A percentile compares a stretch with the other conserved stretches of the same genome.
These are phyloP conservation scores for Macrolepiota dolichaula DNA, from an alignment of 768 basidiomycete species.

Conservation along the genomic window DNA sequence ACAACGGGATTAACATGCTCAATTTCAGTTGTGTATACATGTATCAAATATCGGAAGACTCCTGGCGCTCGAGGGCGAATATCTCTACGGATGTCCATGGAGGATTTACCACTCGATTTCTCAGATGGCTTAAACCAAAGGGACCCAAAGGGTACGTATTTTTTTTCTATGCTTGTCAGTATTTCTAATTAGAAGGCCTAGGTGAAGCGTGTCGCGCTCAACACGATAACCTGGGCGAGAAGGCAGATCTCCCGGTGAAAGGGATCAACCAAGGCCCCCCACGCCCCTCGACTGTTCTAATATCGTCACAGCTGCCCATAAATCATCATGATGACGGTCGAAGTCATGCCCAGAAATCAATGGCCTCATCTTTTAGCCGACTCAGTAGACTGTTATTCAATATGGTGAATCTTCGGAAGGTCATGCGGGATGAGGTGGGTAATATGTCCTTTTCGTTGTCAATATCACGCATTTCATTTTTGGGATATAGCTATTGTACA, in stretches of 20 bases:
- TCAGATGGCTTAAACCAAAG: slow-evolving; percentile 21
- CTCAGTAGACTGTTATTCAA: slow-evolving; percentile 48
- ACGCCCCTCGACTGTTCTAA: background rate
- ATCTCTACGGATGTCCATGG: slow-evolving; percentile 45
- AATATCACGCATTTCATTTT: background rate
- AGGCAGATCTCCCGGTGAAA: background rate
- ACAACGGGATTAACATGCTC: background rate
- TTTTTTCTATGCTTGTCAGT: slow-evolving; percentile 21
- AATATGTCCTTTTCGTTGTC: background rate
- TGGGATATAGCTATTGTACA: slow-evolving; percentile 47
- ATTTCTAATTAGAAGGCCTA: background rate
- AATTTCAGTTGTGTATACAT: slow-evolving; percentile 47
- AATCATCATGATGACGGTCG: slow-evolving; percentile 1
- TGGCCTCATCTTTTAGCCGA: slow-evolving; percentile 30
- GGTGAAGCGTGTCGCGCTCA: background rate
- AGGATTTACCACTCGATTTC: slow-evolving; percentile 32
- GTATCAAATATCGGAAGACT: slow-evolving; percentile 49
- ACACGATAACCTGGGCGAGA: slow-evolving; percentile 3
- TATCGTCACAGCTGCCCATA: background rate
- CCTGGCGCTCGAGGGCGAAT: slow-evolving; percentile 53
- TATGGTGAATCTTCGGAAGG: slow-evolving; percentile 50
- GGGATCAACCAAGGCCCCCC: background rate
- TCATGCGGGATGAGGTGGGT: slow-evolving; percentile 63
- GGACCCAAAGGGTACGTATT: slow-evolving; percentile 47
- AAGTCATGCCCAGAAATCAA: slow-evolving; percentile 17